phyloP scores from a whole-genome alignment of 148 eudicot species.

The Rhododendron simsii region DNA sequence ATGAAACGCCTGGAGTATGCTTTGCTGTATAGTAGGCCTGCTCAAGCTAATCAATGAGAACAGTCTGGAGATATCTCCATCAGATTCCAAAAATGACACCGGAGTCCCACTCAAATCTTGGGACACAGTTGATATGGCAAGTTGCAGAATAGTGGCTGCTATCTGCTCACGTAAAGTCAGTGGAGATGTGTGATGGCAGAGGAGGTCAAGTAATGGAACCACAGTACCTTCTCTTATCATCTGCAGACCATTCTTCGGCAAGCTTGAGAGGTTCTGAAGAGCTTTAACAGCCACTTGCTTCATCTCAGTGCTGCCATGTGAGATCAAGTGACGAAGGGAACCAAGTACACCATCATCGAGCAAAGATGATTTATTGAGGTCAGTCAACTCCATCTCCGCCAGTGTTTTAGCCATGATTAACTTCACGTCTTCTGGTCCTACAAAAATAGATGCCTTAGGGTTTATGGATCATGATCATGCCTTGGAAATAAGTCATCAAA shows the following conservation, averaged over 20 bases:
- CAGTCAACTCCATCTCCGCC: slow-evolving; percentile 47
- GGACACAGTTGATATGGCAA: slow-evolving; percentile 27
- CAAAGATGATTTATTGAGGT: slow-evolving; percentile 32
- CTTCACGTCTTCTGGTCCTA: slow-evolving; percentile 34
- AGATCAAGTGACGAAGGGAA: slow-evolving; percentile 31
- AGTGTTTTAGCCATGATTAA: slow-evolving; percentile 32
- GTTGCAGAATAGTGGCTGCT: slow-evolving; percentile 31
- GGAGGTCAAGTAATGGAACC: slow-evolving; percentile 25
- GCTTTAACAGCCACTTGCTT: slow-evolving; percentile 28
- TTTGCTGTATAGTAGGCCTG: slow-evolving; percentile 23
- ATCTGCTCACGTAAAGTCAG: slow-evolving; percentile 27
- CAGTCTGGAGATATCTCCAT: slow-evolving; percentile 24
- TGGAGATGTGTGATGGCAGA: slow-evolving; percentile 30
- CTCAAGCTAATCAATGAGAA: slow-evolving; percentile 26
- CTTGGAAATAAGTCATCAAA: background rate
- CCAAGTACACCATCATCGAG: slow-evolving; percentile 24
- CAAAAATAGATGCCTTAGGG: background rate
- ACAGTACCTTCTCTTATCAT: slow-evolving; percentile 35
- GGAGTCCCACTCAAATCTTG: slow-evolving; percentile 14
- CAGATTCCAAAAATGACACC: slow-evolving; percentile 28
- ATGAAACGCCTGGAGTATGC: slow-evolving; percentile 28
- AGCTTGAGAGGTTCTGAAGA: slow-evolving; percentile 31
- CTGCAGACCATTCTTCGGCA: slow-evolving; percentile 28
- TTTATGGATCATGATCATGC: background rate
- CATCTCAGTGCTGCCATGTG: slow-evolving; percentile 21